Evolutionary conservation across 2,329 filamentous ascomycete genomes (phyloP), one percentile per base, ranked within the genome.

Genomic region (Beauveria pseudobassiana): DNA sequence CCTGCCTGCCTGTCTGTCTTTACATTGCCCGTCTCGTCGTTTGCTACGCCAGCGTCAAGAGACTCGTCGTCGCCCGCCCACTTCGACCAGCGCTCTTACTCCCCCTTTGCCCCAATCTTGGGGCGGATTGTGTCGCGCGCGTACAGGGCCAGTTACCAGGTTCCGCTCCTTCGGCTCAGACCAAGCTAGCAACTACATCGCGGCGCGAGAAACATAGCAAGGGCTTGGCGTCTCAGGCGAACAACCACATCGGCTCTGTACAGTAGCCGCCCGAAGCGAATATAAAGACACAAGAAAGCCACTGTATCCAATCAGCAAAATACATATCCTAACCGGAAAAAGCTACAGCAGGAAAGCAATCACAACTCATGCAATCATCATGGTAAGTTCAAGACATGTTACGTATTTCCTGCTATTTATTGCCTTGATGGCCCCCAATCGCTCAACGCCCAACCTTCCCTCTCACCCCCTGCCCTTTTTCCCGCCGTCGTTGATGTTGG

Each of bases 261-360:
- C 49, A 40, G 46, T 53, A 53, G 57, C 49, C 57, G 49, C 57
- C 57, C 42, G 57, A 60, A 43, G 49, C 57, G 57, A 60, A 58
- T 18, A 45, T 26, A 20, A 60, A 46, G 57, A 43, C 28, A 51
- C 46, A 38, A 59, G 45, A 50, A 30, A 24, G 8, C 6, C 16
- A 28, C 16, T 12, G 26, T 59, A 18, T 22, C 18, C 30, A 22
- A 42, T 20, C 46, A 38, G 16, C 56, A 51, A 58, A 28, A 51
- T 24, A 59, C 30, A 22, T 26, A 38, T 40, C 16, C 5, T 43
- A 30, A 22, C 7, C 34, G 34, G 24, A 20, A 38, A 38, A 38
- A 30, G 38, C 46, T 28, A 38, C 54, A 57, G 9, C 34, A 38
- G 42, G 10, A 8, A 30, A 51, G 8, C 34, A 24, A 28, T 28